These are phyloP conservation scores for Colletotrichum sp. DNA, from an alignment of 2,329 filamentous ascomycete species.

Conservation along the genomic window DNA sequence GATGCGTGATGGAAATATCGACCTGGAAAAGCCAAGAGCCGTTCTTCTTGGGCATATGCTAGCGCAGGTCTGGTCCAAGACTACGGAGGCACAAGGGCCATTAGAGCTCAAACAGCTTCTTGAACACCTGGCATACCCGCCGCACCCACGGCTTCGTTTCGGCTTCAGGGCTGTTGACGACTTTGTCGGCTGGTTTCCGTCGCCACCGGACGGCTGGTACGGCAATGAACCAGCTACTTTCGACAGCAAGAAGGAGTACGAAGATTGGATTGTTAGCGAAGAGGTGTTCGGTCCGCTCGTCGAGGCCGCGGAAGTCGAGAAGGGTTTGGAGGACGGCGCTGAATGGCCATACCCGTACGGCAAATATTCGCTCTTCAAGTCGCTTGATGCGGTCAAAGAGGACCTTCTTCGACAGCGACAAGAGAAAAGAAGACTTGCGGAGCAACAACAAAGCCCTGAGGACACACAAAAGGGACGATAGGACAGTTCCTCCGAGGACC, in stretches of 20 bases:
- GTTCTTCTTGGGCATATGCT: neutral
- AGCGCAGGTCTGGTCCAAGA: neutral
- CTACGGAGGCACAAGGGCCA: neutral
- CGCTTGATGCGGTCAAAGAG: too few species aligned
- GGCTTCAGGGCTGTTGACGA: neutral
- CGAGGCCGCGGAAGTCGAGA: neutral
- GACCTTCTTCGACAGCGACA: too few species aligned
- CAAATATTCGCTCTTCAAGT: too few species aligned
- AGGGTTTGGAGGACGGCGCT: neutral
- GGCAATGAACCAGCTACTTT: too few species aligned
- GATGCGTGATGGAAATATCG: neutral
- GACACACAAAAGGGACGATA: too few species aligned
- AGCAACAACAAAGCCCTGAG: too few species aligned
- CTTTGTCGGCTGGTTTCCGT: neutral
- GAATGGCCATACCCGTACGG: neutral
- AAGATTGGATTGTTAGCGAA: slow-evolving; percentile 35
- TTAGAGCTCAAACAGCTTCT: neutral
- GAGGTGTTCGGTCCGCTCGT: neutral
- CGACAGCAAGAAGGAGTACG: slow-evolving; percentile 68
- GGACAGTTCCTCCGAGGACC: too few species aligned
- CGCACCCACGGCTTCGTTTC: neutral
- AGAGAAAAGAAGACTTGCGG: too few species aligned
- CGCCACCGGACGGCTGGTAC: slow-evolving; percentile 57
- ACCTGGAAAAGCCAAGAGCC: neutral
- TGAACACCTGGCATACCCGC: neutral